A percentile compares a stretch with the other conserved stretches of the same genome.
Conservation (phyloP, 2,329 filamentous ascomycete genomes). For the Aspergillus puulaauensis region DNA sequence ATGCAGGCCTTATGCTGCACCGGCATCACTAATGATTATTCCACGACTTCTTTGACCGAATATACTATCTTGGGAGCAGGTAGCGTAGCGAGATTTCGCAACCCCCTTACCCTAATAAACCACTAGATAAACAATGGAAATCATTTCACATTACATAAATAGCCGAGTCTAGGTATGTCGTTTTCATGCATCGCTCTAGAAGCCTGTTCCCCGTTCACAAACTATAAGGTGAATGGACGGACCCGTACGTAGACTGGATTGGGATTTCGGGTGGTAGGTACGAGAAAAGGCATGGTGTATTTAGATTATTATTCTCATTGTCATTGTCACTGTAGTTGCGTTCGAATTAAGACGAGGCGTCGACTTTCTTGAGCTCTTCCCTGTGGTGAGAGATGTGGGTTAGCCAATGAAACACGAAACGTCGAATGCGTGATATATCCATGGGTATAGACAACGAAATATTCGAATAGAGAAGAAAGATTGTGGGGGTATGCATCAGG, state of each 20-base stretch:
- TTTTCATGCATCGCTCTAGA: background rate
- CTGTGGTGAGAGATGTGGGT: constrained; percentile 19
- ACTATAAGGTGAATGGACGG: background rate
- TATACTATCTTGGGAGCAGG: background rate
- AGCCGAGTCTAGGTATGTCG: too few relatives aligned
- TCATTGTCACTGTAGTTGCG: background rate
- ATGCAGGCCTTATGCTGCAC: background rate
- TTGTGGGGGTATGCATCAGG: constrained; percentile 5
- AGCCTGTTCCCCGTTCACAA: background rate
- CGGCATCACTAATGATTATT: background rate
- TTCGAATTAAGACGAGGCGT: constrained; percentile 65
- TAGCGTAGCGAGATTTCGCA: background rate
- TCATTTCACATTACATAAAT: too few relatives aligned
- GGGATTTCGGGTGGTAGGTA: background rate
- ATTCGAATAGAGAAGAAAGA: background rate
- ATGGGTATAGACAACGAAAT: background rate
- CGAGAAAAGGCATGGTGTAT: background rate
- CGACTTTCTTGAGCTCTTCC: constrained; percentile 90
- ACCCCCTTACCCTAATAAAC: background rate
- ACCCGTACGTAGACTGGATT: background rate
- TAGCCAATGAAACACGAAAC: background rate
- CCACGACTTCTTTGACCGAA: background rate
- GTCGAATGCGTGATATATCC: background rate
- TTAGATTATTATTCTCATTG: background rate
- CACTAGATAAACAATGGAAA: background rate